phyloP scores from a whole-genome alignment of 2,329 filamentous ascomycete species.

The Daldinia sp. region DNA sequence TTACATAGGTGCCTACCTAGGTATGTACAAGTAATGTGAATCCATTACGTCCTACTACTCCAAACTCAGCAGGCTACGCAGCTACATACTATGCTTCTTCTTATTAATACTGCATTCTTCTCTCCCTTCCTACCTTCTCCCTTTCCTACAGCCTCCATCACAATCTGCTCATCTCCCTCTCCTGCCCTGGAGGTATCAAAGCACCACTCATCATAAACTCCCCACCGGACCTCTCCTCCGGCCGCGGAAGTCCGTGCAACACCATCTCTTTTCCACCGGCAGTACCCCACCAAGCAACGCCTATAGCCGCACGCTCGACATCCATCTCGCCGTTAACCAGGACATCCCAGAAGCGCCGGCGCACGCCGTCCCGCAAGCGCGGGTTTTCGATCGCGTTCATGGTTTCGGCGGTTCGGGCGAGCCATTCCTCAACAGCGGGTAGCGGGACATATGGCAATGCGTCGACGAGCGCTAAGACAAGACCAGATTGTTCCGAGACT shows the following conservation, averaged over 20 bases:
- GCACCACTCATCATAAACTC: constrained; percentile 65
- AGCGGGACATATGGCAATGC: constrained; percentile 77
- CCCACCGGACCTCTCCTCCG: constrained; percentile 28
- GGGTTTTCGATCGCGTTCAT: constrained; percentile 70
- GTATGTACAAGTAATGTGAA: neutral
- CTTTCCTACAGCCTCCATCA: neutral
- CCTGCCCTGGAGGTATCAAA: constrained; percentile 45
- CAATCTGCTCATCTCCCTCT: constrained; percentile 17
- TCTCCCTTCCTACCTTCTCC: neutral
- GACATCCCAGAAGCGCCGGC: constrained; percentile 80
- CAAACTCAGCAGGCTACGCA: neutral
- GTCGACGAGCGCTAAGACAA: constrained; percentile 81
- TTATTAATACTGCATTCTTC: neutral
- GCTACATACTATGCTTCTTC: neutral
- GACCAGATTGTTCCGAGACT: constrained; percentile 80
- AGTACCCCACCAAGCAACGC: constrained; percentile 85
- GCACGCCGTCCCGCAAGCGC: constrained; percentile 69
- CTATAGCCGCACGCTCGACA: constrained; percentile 79
- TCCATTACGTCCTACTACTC: neutral
- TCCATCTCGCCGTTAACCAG: constrained; percentile 87
- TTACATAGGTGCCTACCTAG: neutral
- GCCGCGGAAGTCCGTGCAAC: constrained; percentile 45
- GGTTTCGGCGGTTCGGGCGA: constrained; percentile 73
- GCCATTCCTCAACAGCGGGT: constrained; percentile 79
- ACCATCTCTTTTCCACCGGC: constrained; percentile 63